Base-by-base conservation (phyloP, 1,139 yeast genomes). In the Hemisphaericaspora subhashii region DNA sequence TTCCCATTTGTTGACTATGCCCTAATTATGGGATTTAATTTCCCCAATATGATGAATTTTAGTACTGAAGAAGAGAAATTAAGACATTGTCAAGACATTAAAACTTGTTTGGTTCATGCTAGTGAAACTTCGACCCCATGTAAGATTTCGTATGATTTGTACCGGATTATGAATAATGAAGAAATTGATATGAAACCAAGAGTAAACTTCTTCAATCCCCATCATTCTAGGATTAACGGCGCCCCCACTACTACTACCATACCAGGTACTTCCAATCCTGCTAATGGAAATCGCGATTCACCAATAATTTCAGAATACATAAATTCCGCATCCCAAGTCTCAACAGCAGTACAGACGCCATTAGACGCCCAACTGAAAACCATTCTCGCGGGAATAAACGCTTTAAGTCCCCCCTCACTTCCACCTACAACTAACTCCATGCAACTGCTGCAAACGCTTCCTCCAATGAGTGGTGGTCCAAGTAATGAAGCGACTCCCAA, bases 1-100 rank as follows among this genome's bases (percentile, higher is more conserved):
- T 54, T 47, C 28, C 55, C 56, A 6, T 52, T 55, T 44, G 37
- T 53, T 27, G 60, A 55, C 39, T 52, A 55, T 35, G 45, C 43
- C 16, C 22, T 54, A 9, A 36, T 50, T 7, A 48, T 56, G 54
- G 43, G 49, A 12, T 38, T 53, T 24, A 48, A 51, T 36, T 54
- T 54, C 39, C 58, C 60, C 2, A 40, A 48, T 22, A 55, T 55
- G 60, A 44, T 54, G 46, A 42, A 39, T 18, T 43, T 53, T 26
- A 14, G 16, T 3, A 26, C 33, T n/a, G 12, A 7, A 5, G 47
- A 43, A 11, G 41, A 43, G 18, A 41, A 43, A 17, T 50, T 44
- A 10, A 16, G 36, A 14, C 45, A 45, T 39, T 36, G 41, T 26
- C 40, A 39, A 31, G 52, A 46, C 8, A 40, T 51, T 25, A 40